These are phyloP conservation scores for Cicer cuneatum DNA, from an alignment of 306 rosid genomes.

Conservation along the genomic window DNA sequence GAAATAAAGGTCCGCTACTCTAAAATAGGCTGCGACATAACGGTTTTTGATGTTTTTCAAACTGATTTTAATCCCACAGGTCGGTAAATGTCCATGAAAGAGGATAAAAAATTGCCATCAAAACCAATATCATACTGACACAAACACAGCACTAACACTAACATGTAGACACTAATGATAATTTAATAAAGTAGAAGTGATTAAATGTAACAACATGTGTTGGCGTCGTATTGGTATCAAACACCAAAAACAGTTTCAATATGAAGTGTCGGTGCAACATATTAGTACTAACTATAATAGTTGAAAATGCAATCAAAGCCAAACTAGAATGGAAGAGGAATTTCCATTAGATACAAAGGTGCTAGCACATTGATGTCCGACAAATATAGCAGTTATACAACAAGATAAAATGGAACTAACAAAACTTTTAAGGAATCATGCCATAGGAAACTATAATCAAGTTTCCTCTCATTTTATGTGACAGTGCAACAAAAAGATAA, in stretches of 20 bases:
- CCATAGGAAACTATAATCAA: not conserved
- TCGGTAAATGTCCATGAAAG: not conserved
- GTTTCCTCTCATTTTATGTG: not conserved
- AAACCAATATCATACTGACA: not conserved
- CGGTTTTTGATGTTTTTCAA: too few species aligned
- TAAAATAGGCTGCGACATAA: too few species aligned
- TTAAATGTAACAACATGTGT: not conserved
- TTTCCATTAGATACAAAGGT: not conserved
- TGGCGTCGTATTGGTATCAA: not conserved
- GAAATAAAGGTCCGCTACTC: too few species aligned
- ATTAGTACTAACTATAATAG: not conserved
- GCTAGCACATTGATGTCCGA: not conserved
- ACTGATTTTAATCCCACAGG: too few species aligned
- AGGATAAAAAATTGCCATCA: not conserved
- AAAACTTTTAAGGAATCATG: not conserved
- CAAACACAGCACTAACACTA: not conserved
- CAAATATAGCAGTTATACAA: not conserved
- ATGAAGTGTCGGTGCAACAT: not conserved
- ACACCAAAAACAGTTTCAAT: not conserved
- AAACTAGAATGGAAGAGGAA: not conserved
- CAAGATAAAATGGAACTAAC: not conserved
- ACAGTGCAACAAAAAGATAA: not conserved
- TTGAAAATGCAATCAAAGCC: not conserved
- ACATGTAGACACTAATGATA: not conserved
- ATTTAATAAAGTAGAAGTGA: not conserved